Conservation (phyloP, 345 rosid genomes). For the Syzygium aqueum region DNA sequence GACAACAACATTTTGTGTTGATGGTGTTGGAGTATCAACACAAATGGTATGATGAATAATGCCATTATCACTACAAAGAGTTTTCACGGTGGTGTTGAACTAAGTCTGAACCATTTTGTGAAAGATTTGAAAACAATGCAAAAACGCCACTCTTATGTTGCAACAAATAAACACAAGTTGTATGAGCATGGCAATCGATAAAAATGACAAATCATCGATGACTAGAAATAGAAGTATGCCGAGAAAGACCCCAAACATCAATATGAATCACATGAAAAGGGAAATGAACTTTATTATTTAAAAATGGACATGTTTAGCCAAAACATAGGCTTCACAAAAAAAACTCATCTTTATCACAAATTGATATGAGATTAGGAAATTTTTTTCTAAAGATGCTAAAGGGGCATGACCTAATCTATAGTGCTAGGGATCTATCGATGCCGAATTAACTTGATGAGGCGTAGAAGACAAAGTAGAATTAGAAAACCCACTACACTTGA, state of each 20-base stretch:
- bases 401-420: not conserved
- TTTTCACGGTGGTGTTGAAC: not conserved
- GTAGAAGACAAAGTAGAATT: not conserved
- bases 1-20: not conserved
- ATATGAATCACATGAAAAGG: not conserved
- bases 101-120: not conserved
- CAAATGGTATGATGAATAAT: not conserved
- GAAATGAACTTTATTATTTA: no score
- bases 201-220: no score
- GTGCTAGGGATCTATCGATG: not conserved
- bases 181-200: not conserved
- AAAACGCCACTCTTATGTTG: no score
- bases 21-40: not conserved
- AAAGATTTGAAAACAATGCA: not conserved
- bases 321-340: no score
- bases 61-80: not conserved
- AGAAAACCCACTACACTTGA: not conserved
- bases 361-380: not conserved
- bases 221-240: not conserved
- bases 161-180: not conserved
- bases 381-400: not conserved
- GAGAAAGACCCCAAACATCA: not conserved
- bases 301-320: no score
- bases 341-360: not conserved
- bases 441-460: not conserved